Percentiles rank a stretch among this genome's conserved stretches.
These are phyloP conservation scores for Monosporozyma servazzii DNA, from an alignment of 805 yeast species.

Conservation along the genomic window DNA sequence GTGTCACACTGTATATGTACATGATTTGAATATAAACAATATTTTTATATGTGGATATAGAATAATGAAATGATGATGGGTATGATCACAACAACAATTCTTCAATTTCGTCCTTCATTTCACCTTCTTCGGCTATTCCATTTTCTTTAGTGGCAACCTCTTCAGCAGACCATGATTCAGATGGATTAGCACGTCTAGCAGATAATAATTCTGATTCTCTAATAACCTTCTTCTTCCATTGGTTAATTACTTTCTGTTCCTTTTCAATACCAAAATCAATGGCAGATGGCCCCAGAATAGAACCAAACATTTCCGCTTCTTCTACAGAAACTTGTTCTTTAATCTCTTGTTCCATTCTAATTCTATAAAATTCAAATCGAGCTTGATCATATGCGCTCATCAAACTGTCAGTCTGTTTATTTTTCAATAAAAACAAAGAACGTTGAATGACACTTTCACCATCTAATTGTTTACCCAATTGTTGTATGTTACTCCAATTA, in stretches of 20 bases:
- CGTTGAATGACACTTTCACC: constrained; percentile 86
- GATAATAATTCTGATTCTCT: constrained; percentile 49
- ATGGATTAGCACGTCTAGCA: constrained; percentile 36
- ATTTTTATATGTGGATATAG: neutral
- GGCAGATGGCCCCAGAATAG: constrained; percentile 52
- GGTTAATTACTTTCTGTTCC: constrained; percentile 62
- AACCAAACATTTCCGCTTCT: constrained; percentile 81
- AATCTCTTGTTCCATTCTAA: constrained; percentile 76
- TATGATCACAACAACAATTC: neutral
- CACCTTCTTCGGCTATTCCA: constrained; percentile 3
- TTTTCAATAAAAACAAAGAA: constrained; percentile 45
- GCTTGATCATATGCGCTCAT: constrained; percentile 77
- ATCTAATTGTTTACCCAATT: constrained; percentile 63
- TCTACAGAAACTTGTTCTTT: constrained; percentile 65
- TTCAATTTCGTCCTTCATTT: neutral
- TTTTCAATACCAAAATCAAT: constrained; percentile 58
- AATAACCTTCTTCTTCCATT: constrained; percentile 66
- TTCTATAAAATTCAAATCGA: constrained; percentile 76
- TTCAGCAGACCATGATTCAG: constrained; percentile 21
- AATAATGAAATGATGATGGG: neutral
- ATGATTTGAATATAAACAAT: neutral
- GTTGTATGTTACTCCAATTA: constrained; percentile 78
- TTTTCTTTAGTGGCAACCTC: neutral
- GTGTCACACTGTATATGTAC: neutral
- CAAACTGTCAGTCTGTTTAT: constrained; percentile 28